These are phyloP conservation scores for Wallacemonas collosoma DNA, from an alignment of 208 protist species.

Conservation along the genomic window DNA sequence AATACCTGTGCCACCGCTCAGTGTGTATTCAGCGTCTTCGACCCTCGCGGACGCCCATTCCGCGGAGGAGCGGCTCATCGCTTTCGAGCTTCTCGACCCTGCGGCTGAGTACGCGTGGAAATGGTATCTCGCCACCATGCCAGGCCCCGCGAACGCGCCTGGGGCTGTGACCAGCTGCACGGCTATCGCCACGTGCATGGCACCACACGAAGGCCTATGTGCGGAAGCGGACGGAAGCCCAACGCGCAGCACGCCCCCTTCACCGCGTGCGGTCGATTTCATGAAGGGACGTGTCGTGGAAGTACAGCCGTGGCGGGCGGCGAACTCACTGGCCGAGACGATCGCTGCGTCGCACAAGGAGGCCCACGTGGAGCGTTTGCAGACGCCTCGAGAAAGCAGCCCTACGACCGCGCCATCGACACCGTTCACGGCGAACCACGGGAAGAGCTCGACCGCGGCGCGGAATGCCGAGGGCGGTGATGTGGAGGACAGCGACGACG, in stretches of 20 bases:
- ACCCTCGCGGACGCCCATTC: background rate
- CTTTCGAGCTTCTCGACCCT: conserved; percentile 3
- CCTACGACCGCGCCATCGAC: background rate
- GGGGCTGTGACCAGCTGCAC: background rate
- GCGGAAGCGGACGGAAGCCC: background rate
- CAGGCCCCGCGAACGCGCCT: background rate
- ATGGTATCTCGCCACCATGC: conserved; percentile 31
- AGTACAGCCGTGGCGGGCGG: conserved; percentile 6
- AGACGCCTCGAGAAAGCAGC: background rate
- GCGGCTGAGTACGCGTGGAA: conserved; percentile 6
- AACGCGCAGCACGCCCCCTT: background rate
- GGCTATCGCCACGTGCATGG: background rate
- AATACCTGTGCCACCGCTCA: background rate
- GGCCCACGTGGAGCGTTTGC: background rate
- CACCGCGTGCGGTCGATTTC: background rate
- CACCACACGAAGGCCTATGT: background rate
- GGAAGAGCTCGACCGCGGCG: background rate
- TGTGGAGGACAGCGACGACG: too few relatives aligned
- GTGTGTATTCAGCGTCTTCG: background rate
- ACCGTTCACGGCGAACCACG: background rate
- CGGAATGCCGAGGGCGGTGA: background rate
- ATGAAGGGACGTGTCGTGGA: background rate
- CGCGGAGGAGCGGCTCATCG: conserved; percentile 11
- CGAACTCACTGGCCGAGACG: conserved; percentile 5
- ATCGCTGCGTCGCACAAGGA: background rate